These are phyloP conservation scores for Xylaria flabelliformis DNA, from an alignment of 495 filamentous ascomycete genomes.

Conservation along the genomic window DNA sequence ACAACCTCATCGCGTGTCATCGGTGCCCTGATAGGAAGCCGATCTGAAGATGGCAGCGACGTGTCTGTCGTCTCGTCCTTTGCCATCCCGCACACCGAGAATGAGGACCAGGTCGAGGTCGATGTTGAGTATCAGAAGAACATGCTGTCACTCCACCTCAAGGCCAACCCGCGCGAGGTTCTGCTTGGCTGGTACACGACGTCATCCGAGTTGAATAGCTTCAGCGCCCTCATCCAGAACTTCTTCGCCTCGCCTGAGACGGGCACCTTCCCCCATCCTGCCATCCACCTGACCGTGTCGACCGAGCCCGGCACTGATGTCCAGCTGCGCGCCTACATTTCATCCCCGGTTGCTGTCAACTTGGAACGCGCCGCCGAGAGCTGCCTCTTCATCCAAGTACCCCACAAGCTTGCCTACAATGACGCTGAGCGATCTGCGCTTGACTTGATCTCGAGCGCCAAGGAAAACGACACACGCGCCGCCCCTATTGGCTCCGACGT, in stretches of 20 bases:
- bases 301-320: conserved; percentile 86
- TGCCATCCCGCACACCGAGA: conserved; percentile 97
- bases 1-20: conserved; percentile 93
- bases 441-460: conserved; percentile 81
- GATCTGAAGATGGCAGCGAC: conserved; percentile 94
- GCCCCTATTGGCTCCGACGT: conserved; percentile 81
- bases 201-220: conserved; percentile 92
- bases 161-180: conserved; percentile 91
- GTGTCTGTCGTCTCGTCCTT: conserved; percentile 95
- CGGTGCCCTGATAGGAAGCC: conserved; percentile 88
- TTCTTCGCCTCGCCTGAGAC: conserved; percentile 98
- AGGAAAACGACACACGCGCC: conserved; percentile 75
- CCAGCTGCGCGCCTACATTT: conserved; percentile 89
- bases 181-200: conserved; percentile 99
- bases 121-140: conserved; percentile 99
- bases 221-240: conserved; percentile 98
- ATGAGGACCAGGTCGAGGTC: conserved; percentile 97
- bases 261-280: conserved; percentile 94
- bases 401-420: conserved; percentile 82
- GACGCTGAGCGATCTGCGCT: conserved; percentile 92
- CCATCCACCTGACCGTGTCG: conserved; percentile 92
- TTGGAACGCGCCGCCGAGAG: conserved; percentile 92
- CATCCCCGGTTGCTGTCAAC: conserved; percentile 91
- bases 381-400: conserved; percentile 95
- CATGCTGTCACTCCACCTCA: conserved; percentile 92